These are phyloP conservation scores for Magnusiomyces fungicola DNA, from an alignment of 1,139 yeast species.

Conservation along the genomic window DNA sequence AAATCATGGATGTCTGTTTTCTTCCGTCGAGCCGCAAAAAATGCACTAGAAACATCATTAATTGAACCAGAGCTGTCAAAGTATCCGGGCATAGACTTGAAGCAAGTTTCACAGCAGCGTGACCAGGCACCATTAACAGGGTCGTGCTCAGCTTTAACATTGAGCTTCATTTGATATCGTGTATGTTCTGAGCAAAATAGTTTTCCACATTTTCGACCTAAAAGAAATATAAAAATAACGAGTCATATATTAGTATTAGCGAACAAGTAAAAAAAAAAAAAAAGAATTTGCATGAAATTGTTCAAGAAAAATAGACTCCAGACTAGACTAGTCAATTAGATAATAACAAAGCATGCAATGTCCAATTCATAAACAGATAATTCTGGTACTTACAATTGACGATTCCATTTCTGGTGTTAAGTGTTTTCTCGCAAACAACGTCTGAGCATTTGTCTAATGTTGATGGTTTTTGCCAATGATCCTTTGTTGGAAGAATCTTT, in stretches of 20 bases:
- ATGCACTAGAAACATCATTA: constrained; percentile 43
- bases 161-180: constrained; percentile 42
- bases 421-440: constrained; percentile 26
- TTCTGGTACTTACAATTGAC: constrained; percentile 30
- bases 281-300: too few relatives aligned
- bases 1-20: constrained; percentile 39
- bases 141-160: constrained; percentile 41
- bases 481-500: constrained; percentile 36
- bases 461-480: constrained; percentile 58
- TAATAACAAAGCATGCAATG: too few relatives aligned
- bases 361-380: too few relatives aligned
- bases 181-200: constrained; percentile 65
- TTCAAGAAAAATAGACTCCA: too few relatives aligned
- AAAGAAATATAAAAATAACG: background rate
- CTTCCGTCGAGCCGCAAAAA: constrained; percentile 37
- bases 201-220: constrained; percentile 50
- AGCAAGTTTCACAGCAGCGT: constrained; percentile 63
- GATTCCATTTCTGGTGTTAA: constrained; percentile 27
- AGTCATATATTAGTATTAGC: background rate
- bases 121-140: constrained; percentile 55
- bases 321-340: too few relatives aligned
- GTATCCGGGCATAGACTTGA: constrained; percentile 48
- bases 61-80: constrained; percentile 34
- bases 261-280: background rate
- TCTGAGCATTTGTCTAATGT: constrained; percentile 30